Evolutionary conservation across 2,329 filamentous ascomycete genomes (phyloP), one percentile per base, ranked within the genome.

Genomic region (Botryotinia globosa): DNA sequence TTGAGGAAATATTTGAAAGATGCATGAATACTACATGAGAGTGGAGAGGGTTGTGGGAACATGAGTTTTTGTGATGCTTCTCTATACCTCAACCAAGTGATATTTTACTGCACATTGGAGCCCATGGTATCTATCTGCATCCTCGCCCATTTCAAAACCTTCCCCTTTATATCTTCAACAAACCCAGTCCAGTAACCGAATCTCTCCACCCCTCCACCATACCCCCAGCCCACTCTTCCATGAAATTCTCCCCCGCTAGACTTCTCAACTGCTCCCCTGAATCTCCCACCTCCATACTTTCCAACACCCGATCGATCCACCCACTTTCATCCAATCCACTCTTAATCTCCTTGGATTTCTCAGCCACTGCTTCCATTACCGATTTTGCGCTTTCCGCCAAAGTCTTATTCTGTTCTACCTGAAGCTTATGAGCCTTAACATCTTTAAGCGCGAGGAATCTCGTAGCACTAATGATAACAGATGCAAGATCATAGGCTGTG

Each of bases 131-230:
- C 22, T 48, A 64, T 51, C 22, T 70, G 22, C 32, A 45, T 25
- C 34, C 16, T 39, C 42, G 7, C 32, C 42, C 14, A 22, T 25
- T 45, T 70, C 32, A 6, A 14, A 39, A 37, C 4, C 6, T 18
- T 62, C 32, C 58, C 32, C 39, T 14, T 14, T 20, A 68, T 5
- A 25, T 45, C 29, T 73, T 73, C 72, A 81, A 75, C n/a, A 74
- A 77, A 3, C 73, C 73, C 10, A 81, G 74, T 12, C 80, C 80
- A 48, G 72, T 72, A 63, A 78, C 75, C n/a, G 75, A 77, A 44
- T 81, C 80, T 44, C 75, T 76, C 80, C 80, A 81, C 44, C 79
- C 79, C 66, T 80, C 79, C 3, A 79, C 76, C 20, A 81, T 73
- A 72, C 78, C 70, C 20, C 79, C 78, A 45, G 80, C 80, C 79